Evolutionary conservation across 192 early-diverging fungal genomes (phyloP), one percentile per base, ranked within the genome.

Genomic region (Geosiphon pyriformis): DNA sequence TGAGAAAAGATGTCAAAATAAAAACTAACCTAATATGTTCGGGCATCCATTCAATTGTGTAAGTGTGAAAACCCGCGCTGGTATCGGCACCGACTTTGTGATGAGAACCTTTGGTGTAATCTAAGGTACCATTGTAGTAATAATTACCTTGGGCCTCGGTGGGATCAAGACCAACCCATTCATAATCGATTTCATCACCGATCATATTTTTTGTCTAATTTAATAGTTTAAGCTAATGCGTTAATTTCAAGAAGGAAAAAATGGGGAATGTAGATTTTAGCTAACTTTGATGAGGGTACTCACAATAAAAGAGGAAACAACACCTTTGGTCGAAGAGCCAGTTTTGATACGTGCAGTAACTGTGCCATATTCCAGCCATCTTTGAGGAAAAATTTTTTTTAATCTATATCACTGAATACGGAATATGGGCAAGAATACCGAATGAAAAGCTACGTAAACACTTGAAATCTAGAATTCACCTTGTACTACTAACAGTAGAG

Each of bases 141-240:
- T 78, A 88, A 68, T 86, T 88, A 29, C 83, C 80, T 63, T 88
- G 83, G 20, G 81, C 84, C 15, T 79, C 76, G 3, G 55, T 33
- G 17, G 64, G 69, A 46, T 84, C 73, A 10, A 61, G 52, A 8
- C 86, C 86, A 20, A 88, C 84, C 59, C 78, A 78, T 76, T 88
- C 86, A 58, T 81, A 86, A 59, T 86, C 84, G n/a, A 88, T 83
- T 64, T 88, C 86, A 42, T 88, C 84, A 47, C 81, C 81, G 4
- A 70, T 26, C 10, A 70, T 70, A 63, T 83, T 78, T 1, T 73
- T 67, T 27, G 80, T 77, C 10, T 47, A 32, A 47, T 47, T 42
- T 42, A 42, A 42, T 42, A 10, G 15, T 10, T 42, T 42, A 10
- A 42, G 10, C 73, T 65, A 49, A 61, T 63, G 0, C 51, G 69